These are phyloP conservation scores for Diaporthe longicolla DNA, from an alignment of 2,329 filamentous ascomycete species.

Conservation along the genomic window DNA sequence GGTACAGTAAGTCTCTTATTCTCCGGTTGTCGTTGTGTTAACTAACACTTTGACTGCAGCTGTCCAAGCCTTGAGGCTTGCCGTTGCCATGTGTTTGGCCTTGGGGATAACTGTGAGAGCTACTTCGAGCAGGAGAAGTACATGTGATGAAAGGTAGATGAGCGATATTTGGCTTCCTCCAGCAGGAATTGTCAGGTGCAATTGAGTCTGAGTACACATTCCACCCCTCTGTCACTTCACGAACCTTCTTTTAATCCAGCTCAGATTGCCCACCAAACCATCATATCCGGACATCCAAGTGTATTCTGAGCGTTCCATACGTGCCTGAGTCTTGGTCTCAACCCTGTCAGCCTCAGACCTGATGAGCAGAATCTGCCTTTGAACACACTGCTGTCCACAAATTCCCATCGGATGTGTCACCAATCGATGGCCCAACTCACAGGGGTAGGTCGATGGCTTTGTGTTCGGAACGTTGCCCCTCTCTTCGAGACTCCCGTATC, in stretches of 20 bases:
- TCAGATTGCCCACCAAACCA: not conserved
- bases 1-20: constrained; percentile 41
- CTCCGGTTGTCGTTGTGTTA: accelerated
- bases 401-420: no score
- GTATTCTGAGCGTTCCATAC: no score
- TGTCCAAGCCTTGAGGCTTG: constrained; percentile 45
- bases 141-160: not conserved
- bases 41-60: constrained; percentile 29
- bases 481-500: not conserved
- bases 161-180: not conserved
- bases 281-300: no score
- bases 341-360: no score
- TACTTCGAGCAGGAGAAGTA: constrained; percentile 41
- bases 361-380: no score
- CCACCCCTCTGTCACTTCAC: not conserved
- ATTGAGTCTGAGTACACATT: not conserved
- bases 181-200: not conserved
- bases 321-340: not conserved
- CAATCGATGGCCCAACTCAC: not conserved
- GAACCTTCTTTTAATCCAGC: not conserved
- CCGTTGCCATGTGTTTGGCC: constrained; percentile 45
- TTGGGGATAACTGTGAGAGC: constrained; percentile 44
- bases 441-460: no score
- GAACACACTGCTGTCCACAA: no score
- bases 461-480: no score